Base-by-base conservation (phyloP, 208 protist genomes). In the Trypanosoma vivax region DNA sequence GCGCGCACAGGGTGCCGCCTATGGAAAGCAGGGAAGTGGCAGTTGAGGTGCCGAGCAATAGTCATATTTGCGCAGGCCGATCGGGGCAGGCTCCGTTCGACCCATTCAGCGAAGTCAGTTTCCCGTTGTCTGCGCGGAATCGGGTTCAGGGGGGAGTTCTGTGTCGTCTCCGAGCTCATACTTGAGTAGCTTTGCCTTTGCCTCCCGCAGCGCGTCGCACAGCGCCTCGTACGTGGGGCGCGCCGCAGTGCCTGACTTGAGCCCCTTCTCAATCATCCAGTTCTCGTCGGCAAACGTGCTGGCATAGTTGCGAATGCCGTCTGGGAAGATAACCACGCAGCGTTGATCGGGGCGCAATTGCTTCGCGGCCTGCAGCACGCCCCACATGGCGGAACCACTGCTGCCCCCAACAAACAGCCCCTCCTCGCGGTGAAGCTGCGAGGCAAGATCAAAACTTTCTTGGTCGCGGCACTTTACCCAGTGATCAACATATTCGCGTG, bases 261-360 rank as follows among this genome's bases (percentile, higher is more conserved):
- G 96, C 43, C 91, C 92, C n/a, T 95, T 67, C 48, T 97, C 94
- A 30, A 90, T 84, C 88, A 97, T 94, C 97, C 97, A 99, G 65
- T 97, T 95, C 57, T 86, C 77, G 54, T 93, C 79, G 13, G 97
- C 77, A 57, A 97, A 97, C 74, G 98, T 98, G 24, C 83, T 89
- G 90, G 98, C 92, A 82, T 99, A 99, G 78, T 99, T 99, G 58
- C 97, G 81, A 29, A 98, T 88, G 13, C 86, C 79, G 52, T 99
- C 97, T 3, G 96, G 73, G 14, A 99, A 84, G 24, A 99, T 48
- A 7, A 98, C 94, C 14, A 98, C 94, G 54, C 79, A 95, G 64
- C 88, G 77, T 74, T 97, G 75, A 45, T 88, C 88, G 21, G 70
- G 41, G 13, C 76, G 56, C 29, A 98, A 85, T 40, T 95, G 60